These are phyloP conservation scores for Boletus sp. DNA, from an alignment of 1,284 basidiomycete species.

Conservation along the genomic window DNA sequence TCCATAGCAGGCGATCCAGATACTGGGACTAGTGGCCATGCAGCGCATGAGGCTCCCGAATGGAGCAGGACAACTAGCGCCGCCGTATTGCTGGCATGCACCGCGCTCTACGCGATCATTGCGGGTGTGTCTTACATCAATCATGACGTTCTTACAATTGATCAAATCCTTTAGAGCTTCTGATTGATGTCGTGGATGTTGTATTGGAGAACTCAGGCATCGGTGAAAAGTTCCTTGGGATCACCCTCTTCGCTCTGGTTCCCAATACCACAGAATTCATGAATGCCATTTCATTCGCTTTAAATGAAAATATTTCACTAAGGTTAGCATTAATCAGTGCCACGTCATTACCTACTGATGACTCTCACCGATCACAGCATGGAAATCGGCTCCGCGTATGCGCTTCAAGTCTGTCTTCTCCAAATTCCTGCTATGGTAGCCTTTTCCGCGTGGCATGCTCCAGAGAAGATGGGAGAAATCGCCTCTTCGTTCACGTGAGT, in stretches of 20 bases:
- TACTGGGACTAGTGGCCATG: conserved; percentile 55
- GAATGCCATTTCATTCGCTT: conserved; percentile 99
- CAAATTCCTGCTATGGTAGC: conserved; percentile 99
- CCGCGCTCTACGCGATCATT: conserved; percentile 91
- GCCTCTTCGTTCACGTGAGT: conserved; percentile 87
- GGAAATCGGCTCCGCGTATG: conserved; percentile 99
- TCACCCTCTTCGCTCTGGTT: conserved; percentile 95
- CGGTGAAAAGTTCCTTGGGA: conserved; percentile 96
- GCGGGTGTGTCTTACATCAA: conserved; percentile 61
- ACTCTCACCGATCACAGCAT: conserved; percentile 57
- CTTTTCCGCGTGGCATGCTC: conserved; percentile 92
- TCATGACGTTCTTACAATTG: not conserved
- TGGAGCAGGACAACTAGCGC: conserved; percentile 89
- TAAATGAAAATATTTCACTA: conserved; percentile 96
- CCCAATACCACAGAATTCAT: conserved; percentile 99
- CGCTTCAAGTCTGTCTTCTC: conserved; percentile 94
- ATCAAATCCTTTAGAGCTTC: conserved; percentile 58
- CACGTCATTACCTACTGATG: conserved; percentile 1
- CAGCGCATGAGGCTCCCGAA: conserved; percentile 93
- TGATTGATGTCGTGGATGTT: conserved; percentile 95
- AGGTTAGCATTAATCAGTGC: conserved; percentile 52
- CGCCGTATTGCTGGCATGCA: conserved; percentile 85
- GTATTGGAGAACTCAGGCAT: conserved; percentile 91
- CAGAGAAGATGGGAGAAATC: conserved; percentile 75
- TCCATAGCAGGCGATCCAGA: conserved; percentile 34